Evolutionary conservation across 257 asterid species (phyloP), one percentile per base, ranked within the genome.

Genomic region (Gardenia jasminoides): DNA sequence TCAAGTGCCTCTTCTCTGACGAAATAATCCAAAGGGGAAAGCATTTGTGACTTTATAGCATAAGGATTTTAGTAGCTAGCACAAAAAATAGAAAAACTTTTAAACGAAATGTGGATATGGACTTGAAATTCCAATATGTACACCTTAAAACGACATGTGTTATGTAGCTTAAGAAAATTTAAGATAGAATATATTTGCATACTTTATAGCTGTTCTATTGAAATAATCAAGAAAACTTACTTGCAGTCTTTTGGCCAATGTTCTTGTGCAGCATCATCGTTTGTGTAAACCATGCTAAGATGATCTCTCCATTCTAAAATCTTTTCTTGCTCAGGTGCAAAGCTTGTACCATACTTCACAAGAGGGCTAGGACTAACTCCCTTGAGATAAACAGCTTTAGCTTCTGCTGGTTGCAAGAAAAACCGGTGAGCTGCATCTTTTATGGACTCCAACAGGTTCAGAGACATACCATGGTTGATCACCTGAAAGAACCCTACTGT

Each of bases 251-350:
- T 64, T 26, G 89, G 89, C 89, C 89, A 83, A 64, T 81, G 84
- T 20, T 78, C 39, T 54, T 64, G 85, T 5, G 89, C 87, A 52
- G 83, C 87, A 19, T 56, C 75, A 62, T 86, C 87, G 59, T 76
- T 86, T 15, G 87, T 83, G 39, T 86, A 86, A 20, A 76, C 68
- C 87, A 86, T 81, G 74, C 82, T 86, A 24, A 83, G 44, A 81
- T 81, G 81, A 77, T 86, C 89, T 76, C 81, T 86, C 86, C 89
- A 86, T n/a, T 74, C 89, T 81, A 86, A 48, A 68, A 84, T 83
- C 70, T 78, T 86, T 66, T 86, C 87, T 47, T 76, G 79, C 11
- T 83, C 81, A 30, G 87, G 87, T 0, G 36, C 84, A 83, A 86
- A 86, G 36, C 87, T 86, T 4, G 86, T 81, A 16, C 86, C 87